Evolutionary conservation across 805 yeast genomes (phyloP), one percentile per base, ranked within the genome.

Genomic region (Sugiyamaella americana): DNA sequence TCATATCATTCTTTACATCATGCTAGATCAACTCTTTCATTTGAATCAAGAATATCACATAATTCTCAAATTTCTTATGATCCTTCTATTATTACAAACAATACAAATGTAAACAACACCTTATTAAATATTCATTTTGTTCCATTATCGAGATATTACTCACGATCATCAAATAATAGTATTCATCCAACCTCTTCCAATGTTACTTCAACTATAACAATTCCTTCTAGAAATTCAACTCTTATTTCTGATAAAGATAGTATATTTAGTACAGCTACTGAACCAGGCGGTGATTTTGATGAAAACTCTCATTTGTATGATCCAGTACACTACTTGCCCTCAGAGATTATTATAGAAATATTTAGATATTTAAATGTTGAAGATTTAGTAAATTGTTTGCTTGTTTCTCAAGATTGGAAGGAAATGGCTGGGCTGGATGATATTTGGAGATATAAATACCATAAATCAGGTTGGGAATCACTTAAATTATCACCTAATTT

Each of bases 371-470:
- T 60, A 43, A 59, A 51, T 40, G 24, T 46, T 26, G 13, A 36
- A 8, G 44, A 53, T 4, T 32, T 60, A 13, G 26, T 29, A 8
- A 40, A 16, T 13, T 55, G 62, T 40, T 24, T 51, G 3, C 48
- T 29, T 34, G 62, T 60, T 10, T 52, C 55, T 3, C 44, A 41
- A 18, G 34, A 35, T 17, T 60, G 63, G 63, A 36, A 48, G 29
- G 26, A 17, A 2, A 41, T 47, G 6, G 47, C 51, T 20, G 47
- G 47, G 22, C 30, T 44, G 11, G 44, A 55, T 34, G 29, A 46
- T 2, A 46, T 54, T 10, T 60, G 64, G 64, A 44, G 59, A 8
- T 44, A 42, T 4, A 41, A 51, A 35, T 60, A 45, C 47, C 29
- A 39, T 21, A 20, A 41, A 5, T 37, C 36, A 1, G 37, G 48